phyloP scores from a whole-genome alignment of 2,329 filamentous ascomycete genomes.

The Fusarium metavorans region DNA sequence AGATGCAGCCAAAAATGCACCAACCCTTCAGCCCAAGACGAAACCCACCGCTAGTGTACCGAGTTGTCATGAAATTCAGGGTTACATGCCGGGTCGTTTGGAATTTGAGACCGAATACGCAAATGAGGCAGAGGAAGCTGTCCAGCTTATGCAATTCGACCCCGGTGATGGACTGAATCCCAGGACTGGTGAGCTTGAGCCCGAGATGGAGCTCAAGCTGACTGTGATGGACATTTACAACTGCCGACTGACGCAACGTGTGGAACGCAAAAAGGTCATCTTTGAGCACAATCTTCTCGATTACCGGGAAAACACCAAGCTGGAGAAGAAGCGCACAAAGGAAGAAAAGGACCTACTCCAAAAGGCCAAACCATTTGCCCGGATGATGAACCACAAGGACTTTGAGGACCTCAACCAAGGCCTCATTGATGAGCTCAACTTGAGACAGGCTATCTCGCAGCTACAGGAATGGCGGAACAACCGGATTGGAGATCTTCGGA shows the following conservation, averaged over 20 bases:
- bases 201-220: constrained; percentile 97
- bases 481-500: constrained; percentile 85
- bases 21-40: constrained; percentile 87
- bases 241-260: constrained; percentile 86
- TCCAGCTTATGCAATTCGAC: constrained; percentile 98
- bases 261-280: constrained; percentile 94
- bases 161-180: constrained; percentile 93
- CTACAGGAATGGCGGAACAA: constrained; percentile 93
- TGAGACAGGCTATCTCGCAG: constrained; percentile 89
- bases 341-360: constrained; percentile 92
- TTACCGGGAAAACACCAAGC: constrained; percentile 88
- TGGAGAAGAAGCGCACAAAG: constrained; percentile 95
- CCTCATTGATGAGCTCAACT: constrained; percentile 88
- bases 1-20: constrained; percentile 85
- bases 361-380: constrained; percentile 94
- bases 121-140: constrained; percentile 97
- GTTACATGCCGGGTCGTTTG: constrained; percentile 96
- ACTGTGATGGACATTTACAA: constrained; percentile 99
- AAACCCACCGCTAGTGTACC: constrained; percentile 97
- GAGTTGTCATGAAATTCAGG: constrained; percentile 96
- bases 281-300: constrained; percentile 96
- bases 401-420: constrained; percentile 89
- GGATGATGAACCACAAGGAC: constrained; percentile 95
- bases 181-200: constrained; percentile 85
- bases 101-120: constrained; percentile 98